These are phyloP conservation scores for Neobulgaria alba DNA, from an alignment of 2,329 filamentous ascomycete species.

Conservation along the genomic window DNA sequence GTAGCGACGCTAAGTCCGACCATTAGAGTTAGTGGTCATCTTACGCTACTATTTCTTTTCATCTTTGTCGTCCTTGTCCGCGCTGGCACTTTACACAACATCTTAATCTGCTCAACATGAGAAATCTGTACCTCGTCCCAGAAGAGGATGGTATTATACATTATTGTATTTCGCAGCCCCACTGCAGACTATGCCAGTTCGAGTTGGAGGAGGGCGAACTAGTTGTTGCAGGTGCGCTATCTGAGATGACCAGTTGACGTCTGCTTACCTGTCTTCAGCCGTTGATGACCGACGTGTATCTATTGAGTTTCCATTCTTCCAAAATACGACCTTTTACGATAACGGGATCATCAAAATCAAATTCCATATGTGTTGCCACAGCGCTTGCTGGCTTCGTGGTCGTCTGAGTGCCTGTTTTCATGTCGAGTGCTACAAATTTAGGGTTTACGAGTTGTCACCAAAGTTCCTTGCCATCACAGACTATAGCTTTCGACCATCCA, in stretches of 20 bases:
- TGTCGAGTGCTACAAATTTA: background rate
- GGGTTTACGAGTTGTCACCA: slow-evolving; percentile 1
- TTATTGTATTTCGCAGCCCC: no score
- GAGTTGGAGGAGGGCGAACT: slow-evolving; percentile 2
- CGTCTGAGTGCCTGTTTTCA: slow-evolving; percentile 1
- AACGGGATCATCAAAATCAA: background rate
- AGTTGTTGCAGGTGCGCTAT: slow-evolving; percentile 1
- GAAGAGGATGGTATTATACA: no score
- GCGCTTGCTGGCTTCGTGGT: background rate
- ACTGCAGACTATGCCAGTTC: no score
- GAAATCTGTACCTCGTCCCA: no score
- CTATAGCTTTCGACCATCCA: slow-evolving; percentile 1
- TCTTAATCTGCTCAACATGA: no score
- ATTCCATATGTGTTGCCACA: slow-evolving; percentile 1
- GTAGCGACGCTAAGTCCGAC: background rate
- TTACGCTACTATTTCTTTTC: no score
- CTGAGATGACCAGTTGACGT: slow-evolving; percentile 1
- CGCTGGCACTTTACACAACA: no score
- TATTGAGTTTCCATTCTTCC: slow-evolving; percentile 1
- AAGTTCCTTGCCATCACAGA: slow-evolving; percentile 1
- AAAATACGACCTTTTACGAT: background rate
- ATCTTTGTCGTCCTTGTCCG: no score
- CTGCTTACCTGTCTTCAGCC: slow-evolving; percentile 1
- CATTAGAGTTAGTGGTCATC: no score
- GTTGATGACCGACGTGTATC: slow-evolving; percentile 1